These are phyloP conservation scores for Amanita phalloides DNA, from an alignment of 768 basidiomycete genomes.

Conservation along the genomic window DNA sequence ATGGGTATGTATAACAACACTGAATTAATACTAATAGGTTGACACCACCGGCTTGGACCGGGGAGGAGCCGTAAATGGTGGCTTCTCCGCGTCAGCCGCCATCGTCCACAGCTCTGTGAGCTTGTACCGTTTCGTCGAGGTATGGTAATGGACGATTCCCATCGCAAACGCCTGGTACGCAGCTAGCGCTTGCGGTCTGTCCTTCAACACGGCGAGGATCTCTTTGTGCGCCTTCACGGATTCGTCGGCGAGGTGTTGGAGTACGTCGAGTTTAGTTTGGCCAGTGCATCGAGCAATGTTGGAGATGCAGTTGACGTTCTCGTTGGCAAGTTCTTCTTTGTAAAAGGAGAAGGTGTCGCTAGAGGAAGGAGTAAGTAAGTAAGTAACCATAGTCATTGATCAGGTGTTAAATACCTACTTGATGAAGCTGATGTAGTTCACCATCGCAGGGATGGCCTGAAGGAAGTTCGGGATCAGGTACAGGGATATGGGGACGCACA, in stretches of 20 bases:
- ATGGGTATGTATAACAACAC: too few relatives aligned
- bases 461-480: too few relatives aligned
- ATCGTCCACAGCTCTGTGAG: background rate
- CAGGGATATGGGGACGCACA: too few relatives aligned
- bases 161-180: background rate
- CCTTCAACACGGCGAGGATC: background rate
- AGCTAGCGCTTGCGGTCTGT: background rate
- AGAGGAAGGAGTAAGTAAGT: too few relatives aligned
- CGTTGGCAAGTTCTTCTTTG: constrained; percentile 1
- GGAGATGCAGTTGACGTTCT: constrained; percentile 3
- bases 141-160: constrained; percentile 2
- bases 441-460: background rate
- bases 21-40: too few relatives aligned
- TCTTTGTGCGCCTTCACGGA: background rate
- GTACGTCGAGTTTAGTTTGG: background rate
- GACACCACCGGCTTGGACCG: too few relatives aligned
- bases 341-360: constrained; percentile 5
- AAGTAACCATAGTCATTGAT: too few relatives aligned
- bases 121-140: constrained; percentile 1
- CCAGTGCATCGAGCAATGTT: background rate
- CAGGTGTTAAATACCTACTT: background rate
- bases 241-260: background rate
- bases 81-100: background rate
- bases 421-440: constrained; percentile 1
- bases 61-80: too few relatives aligned